These are phyloP conservation scores for Torulaspora gathmanii DNA, from an alignment of 805 yeast genomes.

Conservation along the genomic window DNA sequence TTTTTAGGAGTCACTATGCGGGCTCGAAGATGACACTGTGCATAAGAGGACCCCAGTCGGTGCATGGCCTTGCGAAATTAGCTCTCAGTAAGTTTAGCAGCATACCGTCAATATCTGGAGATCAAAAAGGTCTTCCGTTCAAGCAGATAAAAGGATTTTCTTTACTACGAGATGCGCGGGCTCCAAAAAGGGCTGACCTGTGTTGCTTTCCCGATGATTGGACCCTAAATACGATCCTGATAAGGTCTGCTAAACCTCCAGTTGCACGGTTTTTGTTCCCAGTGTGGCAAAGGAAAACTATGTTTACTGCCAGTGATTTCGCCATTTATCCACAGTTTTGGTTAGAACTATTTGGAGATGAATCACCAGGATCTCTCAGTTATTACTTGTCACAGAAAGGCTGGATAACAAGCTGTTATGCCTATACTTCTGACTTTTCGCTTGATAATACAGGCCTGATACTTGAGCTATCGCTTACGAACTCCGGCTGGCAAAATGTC, in stretches of 20 bases:
- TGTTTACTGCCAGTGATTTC: constrained; percentile 24
- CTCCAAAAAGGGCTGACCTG: constrained; percentile 14
- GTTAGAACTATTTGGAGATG: constrained; percentile 62
- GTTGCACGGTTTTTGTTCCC: constrained; percentile 48
- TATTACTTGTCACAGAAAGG: constrained; percentile 36
- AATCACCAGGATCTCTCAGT: constrained; percentile 48
- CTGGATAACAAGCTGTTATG: constrained; percentile 39
- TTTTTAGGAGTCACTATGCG: constrained; percentile 41
- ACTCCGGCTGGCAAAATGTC: constrained; percentile 41
- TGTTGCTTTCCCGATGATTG: constrained; percentile 26
- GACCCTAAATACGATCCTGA: constrained; percentile 35
- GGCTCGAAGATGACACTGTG: constrained; percentile 54
- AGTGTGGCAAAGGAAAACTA: constrained; percentile 11
- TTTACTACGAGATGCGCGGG: constrained; percentile 26
- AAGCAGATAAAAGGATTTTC: neutral
- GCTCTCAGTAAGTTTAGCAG: constrained; percentile 43
- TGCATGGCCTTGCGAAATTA: constrained; percentile 51
- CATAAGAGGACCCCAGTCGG: constrained; percentile 60
- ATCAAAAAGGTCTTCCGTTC: neutral
- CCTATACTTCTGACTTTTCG: constrained; percentile 41
- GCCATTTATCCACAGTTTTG: constrained; percentile 41
- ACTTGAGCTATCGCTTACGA: constrained; percentile 48
- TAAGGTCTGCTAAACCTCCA: constrained; percentile 37
- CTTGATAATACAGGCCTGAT: constrained; percentile 40
- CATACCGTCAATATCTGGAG: constrained; percentile 21